phyloP scores from a whole-genome alignment of 805 yeast genomes.

The Pichia phayaonensis region DNA sequence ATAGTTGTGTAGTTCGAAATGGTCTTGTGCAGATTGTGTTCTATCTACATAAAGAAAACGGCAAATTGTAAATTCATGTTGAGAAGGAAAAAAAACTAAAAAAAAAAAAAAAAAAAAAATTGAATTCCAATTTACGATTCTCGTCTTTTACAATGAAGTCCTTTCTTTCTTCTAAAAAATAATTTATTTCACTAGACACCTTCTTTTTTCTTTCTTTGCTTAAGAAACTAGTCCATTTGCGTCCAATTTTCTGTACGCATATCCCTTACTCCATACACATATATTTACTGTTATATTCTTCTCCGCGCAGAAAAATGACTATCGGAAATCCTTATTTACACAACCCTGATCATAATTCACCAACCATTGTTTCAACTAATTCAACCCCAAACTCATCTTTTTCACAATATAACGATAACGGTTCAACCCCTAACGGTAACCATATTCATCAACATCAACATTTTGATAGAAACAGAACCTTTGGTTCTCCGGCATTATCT shows the following conservation, averaged over 20 bases:
- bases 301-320: conserved; percentile 7
- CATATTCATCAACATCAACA: neutral
- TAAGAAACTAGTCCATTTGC: neutral
- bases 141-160: neutral
- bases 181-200: neutral
- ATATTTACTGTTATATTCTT: too few species aligned
- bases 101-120: neutral
- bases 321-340: conserved; percentile 1
- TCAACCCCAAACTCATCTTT: conserved; percentile 1
- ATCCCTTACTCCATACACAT: neutral
- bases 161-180: neutral
- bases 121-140: neutral
- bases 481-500: conserved; percentile 4
- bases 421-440: neutral
- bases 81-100: neutral
- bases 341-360: neutral
- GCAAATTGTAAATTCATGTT: neutral
- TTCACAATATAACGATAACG: neutral
- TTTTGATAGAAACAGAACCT: neutral
- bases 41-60: neutral
- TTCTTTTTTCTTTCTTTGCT: neutral
- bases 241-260: neutral
- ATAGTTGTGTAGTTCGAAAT: neutral
- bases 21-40: neutral
- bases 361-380: conserved; percentile 7